phyloP scores from a whole-genome alignment of 2,329 filamentous ascomycete species.

The Cercospora sp. region DNA sequence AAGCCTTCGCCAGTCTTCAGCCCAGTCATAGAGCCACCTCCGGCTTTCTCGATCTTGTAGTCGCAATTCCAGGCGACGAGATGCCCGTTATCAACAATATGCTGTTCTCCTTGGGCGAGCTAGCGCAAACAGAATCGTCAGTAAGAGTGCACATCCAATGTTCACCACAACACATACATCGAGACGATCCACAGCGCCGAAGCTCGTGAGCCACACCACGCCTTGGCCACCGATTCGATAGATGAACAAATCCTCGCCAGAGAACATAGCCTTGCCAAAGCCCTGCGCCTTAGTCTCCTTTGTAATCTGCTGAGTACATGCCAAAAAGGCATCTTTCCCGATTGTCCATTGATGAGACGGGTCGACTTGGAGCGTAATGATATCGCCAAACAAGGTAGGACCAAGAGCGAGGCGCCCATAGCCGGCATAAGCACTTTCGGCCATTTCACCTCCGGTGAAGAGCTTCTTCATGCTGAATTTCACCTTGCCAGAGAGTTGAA shows the following conservation, averaged over 20 bases:
- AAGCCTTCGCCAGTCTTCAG: conserved; percentile 79
- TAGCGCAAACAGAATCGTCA: conserved; percentile 23
- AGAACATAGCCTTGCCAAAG: conserved; percentile 85
- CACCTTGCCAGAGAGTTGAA: conserved; percentile 74
- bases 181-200: conserved; percentile 89
- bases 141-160: background rate
- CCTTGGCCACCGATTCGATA: conserved; percentile 76
- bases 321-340: conserved; percentile 82
- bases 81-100: conserved; percentile 63
- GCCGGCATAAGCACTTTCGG: conserved; percentile 75
- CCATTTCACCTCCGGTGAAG: conserved; percentile 73
- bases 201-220: conserved; percentile 82
- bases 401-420: conserved; percentile 84
- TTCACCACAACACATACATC: conserved; percentile 63
- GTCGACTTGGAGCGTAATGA: conserved; percentile 71
- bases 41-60: conserved; percentile 84
- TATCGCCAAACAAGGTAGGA: conserved; percentile 75
- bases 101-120: conserved; percentile 68
- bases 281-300: conserved; percentile 80
- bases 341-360: conserved; percentile 76
- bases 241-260: conserved; percentile 84
- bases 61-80: conserved; percentile 95
- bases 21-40: conserved; percentile 83
- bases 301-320: conserved; percentile 73
- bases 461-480: conserved; percentile 89